Base-by-base conservation (phyloP, 108 stramenopile genomes). In the Discostella pseudostelligera region DNA sequence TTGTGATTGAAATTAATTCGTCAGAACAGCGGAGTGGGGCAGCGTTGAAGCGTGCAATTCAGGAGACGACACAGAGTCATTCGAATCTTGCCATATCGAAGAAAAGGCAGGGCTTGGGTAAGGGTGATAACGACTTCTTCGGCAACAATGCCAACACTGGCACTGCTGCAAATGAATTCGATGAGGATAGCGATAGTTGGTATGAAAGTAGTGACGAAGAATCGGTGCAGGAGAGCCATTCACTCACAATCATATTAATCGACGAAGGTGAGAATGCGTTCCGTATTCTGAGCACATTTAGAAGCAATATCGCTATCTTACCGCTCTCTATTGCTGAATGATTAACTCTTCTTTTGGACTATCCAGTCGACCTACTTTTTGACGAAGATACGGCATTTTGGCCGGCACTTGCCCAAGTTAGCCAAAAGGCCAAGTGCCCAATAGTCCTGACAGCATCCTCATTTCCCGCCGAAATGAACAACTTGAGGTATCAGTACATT, bases 361-460 rank as follows among this genome's bases (percentile, higher is more conserved):
- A 24, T 50, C 39, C 71, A 74, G 87, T 88, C 9, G 93, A 94
- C 67, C 56, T 85, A 22, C 25, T 90, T 17, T 90, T 85, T 61
- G 86, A 89, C 16, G 55, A 84, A 8, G 93, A 92, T 59, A 51
- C 74, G 36, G 90, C 83, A n/a, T 94, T 94, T 67, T 94, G 93
- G 93, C 45, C 65, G 16, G 82, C 87, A 9, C 68, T 94, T 22
- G 61, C 65, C 5, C 61, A 74, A 19, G 46, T 94, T 13, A 70
- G 76, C 63, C 81, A 84, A 60, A 77, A 69, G 46, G 82, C 90
- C 3, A 87, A 90, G 50, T 90, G 85, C 56, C 93, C 93, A 10
- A 92, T 94, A 29, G 44, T 94, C 12, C 46, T 91, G 57, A 94
- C 93, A 4, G 69, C 88, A n/a, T 69, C 77, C 35, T 26, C 35